Conservation (phyloP, 345 rosid species). For the Chamaenerion angustifolium region DNA sequence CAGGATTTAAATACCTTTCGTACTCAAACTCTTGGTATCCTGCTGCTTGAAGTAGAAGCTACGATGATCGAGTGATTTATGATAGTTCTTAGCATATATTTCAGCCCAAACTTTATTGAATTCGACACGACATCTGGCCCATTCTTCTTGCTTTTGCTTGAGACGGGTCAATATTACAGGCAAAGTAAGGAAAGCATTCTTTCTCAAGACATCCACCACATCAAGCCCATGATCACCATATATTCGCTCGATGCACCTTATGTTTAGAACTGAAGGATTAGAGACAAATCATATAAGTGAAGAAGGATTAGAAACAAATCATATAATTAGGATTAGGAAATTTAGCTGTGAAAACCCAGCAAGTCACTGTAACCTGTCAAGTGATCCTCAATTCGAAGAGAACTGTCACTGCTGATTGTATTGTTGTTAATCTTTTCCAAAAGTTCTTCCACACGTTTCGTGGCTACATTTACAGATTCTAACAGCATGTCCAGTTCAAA, state of each 20-base stretch:
- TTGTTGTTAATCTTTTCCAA: slow-evolving; percentile 58
- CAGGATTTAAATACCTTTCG: slow-evolving; percentile 42
- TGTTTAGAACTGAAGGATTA: slow-evolving; percentile 50
- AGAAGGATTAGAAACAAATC: slow-evolving; percentile 6
- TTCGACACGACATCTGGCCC: slow-evolving; percentile 86
- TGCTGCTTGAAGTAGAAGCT: slow-evolving; percentile 99
- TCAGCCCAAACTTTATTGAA: slow-evolving; percentile 99
- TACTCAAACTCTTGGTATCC: slow-evolving; percentile 81
- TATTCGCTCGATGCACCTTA: slow-evolving; percentile 88
- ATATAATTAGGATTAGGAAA: background rate
- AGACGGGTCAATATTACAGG: slow-evolving; percentile 87
- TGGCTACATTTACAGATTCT: slow-evolving; percentile 78
- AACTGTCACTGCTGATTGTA: slow-evolving; percentile 38
- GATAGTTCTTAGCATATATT: slow-evolving; percentile 83
- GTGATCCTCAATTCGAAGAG: slow-evolving; percentile 59
- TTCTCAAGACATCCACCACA: slow-evolving; percentile 78
- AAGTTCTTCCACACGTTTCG: slow-evolving; percentile 75
- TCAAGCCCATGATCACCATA: slow-evolving; percentile 98
- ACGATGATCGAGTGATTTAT: slow-evolving; percentile 92
- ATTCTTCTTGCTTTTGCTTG: slow-evolving; percentile 97
- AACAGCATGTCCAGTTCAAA: slow-evolving; percentile 94
- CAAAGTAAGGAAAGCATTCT: slow-evolving; percentile 71
- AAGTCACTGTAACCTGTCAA: slow-evolving; percentile 50
- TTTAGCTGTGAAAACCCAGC: background rate
- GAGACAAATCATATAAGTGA: slow-evolving; percentile 20